Base-by-base conservation (phyloP, 129 eudicot genomes). In the Chrysanthemum seticuspe region DNA sequence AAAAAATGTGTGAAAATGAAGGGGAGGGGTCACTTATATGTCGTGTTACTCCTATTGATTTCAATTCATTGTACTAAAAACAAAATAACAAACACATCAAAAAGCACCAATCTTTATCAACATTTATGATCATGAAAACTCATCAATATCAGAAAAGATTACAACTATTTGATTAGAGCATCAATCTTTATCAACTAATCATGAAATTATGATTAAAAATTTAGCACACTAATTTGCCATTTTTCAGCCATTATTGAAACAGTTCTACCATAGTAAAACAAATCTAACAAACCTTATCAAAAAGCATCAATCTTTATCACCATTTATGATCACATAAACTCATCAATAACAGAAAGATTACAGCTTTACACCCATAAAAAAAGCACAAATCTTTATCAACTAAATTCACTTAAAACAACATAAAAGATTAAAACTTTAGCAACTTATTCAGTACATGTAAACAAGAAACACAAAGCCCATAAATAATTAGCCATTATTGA, bases 1-100 rank as follows among this genome's bases (percentile, higher is more conserved):
- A 6, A 52, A 67, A 40, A 58, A 67, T 76, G 79, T 75, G 68
- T 49, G 66, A 67, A 74, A 79, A 40, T 51, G 52, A 74, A 57
- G 55, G 75, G 58, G 70, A 40, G 79, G 74, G 70, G 14, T 81
- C 73, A 57, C 78, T 21, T 25, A 59, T 61, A 45, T 81, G 81
- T 76, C 82, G 27, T 68, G 13, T 71, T 7, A 40, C 47, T 1
- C 52, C 69, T 70, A 78, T 71, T 71, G 65, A 40, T 25, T 8
- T 7, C 47, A 40, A 40, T 6, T 40, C 10, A 7, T 40, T 40
- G 45, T 40, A 6, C 45, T 40, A 40, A 40, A 40, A 40, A 6
- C 45, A 40, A 40, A 40, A 5, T 0, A 36, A 40, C 9, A 40
- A 40, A 40, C 9, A 40, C 45, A 40, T 40, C 45, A 5, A 40